Evolutionary conservation across 164 flowering plant genomes (phyloP).

Genomic region (Vitis cinerea): DNA sequence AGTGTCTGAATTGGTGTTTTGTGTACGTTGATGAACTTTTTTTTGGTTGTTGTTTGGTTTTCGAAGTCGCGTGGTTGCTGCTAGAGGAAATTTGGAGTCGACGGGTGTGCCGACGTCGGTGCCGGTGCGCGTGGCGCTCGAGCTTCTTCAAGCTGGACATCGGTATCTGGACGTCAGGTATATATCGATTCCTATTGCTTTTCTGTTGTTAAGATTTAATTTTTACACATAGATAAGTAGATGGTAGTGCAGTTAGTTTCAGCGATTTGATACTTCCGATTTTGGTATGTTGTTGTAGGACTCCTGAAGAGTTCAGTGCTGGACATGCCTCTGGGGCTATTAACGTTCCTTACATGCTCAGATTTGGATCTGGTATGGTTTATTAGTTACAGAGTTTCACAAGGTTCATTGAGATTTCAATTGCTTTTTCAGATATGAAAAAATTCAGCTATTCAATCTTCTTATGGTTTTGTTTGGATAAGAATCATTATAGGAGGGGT

Average conservation of each 20-base stretch:
- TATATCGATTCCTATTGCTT: not conserved
- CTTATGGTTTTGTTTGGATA: no score
- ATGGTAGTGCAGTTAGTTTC: no score
- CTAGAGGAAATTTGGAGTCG: slow-evolving; percentile 39
- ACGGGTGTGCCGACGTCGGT: slow-evolving; percentile 65
- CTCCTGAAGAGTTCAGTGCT: slow-evolving; percentile 74
- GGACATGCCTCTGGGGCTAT: slow-evolving; percentile 82
- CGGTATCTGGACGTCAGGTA: slow-evolving; percentile 86
- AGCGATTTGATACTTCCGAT: not conserved
- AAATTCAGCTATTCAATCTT: no score
- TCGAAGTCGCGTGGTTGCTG: slow-evolving; percentile 32
- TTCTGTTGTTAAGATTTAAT: no score
- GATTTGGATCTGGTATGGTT: slow-evolving; percentile 56
- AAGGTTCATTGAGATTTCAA: no score
- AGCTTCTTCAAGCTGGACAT: slow-evolving; percentile 88
- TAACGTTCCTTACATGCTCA: slow-evolving; percentile 82
- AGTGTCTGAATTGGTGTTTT: not conserved
- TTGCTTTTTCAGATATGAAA: no score
- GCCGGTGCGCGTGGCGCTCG: slow-evolving; percentile 85
- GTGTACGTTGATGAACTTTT: slow-evolving; percentile 9
- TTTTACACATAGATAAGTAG: no score
- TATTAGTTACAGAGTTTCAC: no score
- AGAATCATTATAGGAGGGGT: no score
- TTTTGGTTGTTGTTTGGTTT: not conserved
- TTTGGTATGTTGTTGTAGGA: slow-evolving; percentile 40